Percentiles rank a stretch among this genome's conserved stretches.
Evolutionary conservation across 148 eudicot genomes (phyloP).

Genomic region (Spergularia bocconei): DNA sequence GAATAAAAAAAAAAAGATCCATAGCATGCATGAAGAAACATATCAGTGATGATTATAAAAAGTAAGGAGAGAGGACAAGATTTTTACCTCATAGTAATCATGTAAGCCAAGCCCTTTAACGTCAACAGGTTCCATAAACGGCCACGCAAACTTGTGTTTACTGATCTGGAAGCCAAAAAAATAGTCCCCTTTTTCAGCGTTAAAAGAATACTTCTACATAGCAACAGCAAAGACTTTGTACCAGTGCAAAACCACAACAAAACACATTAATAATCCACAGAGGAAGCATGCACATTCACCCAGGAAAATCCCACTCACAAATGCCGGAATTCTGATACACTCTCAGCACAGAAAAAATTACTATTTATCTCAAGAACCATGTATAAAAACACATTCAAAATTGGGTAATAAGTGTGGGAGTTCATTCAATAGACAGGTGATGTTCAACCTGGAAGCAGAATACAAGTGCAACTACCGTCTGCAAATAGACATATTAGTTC

Average conservation of each 20-base stretch:
- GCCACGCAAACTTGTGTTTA: constrained; percentile 84
- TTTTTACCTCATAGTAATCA: constrained; percentile 76
- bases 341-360: no score
- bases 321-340: no score
- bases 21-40: neutral
- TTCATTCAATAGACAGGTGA: no score
- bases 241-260: neutral
- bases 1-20: neutral
- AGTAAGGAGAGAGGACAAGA: neutral
- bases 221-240: neutral
- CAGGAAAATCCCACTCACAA: no score
- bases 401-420: no score
- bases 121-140: constrained; percentile 91
- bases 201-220: neutral
- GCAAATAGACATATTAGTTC: no score
- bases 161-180: constrained; percentile 48
- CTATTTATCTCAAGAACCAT: no score
- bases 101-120: constrained; percentile 72
- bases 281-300: no score
- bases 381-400: no score
- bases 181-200: neutral
- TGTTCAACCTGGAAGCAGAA: no score
- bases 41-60: neutral
- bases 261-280: no score
- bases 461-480: no score